A percentile compares a stretch with the other conserved stretches of the same genome.
Conservation (phyloP, 768 basidiomycete genomes). For the Tylopilus balloui region DNA sequence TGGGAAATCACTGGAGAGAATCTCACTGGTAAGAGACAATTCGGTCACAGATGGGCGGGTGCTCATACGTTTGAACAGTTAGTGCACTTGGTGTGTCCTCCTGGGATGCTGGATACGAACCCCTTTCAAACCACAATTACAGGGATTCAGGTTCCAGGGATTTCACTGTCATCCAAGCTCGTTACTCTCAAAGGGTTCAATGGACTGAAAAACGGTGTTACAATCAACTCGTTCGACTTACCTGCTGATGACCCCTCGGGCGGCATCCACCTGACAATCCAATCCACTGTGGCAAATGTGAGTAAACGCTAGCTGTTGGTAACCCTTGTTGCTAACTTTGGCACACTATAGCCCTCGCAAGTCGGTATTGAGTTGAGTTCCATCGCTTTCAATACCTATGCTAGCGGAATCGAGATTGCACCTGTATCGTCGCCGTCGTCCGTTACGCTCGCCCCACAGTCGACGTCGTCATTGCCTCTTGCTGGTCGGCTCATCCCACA, state of each 20-base stretch:
- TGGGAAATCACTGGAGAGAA: conserved; percentile 68
- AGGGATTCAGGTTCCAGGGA: conserved; percentile 57
- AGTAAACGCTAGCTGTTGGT: conserved; percentile 15
- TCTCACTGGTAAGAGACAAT: conserved; percentile 44
- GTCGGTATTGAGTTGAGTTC: conserved; percentile 63
- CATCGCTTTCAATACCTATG: conserved; percentile 58
- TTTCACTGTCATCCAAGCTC: conserved; percentile 50
- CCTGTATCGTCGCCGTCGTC: conserved; percentile 46
- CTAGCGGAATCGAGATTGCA: conserved; percentile 51
- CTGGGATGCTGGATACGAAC: background rate
- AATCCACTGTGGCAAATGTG: conserved; percentile 58
- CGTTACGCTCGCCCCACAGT: conserved; percentile 52
- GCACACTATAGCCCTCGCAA: conserved; percentile 65
- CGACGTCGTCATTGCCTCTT: conserved; percentile 50
- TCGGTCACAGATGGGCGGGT: background rate
- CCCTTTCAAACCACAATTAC: background rate
- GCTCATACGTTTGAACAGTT: conserved; percentile 37
- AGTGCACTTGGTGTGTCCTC: conserved; percentile 47
- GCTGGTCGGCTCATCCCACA: conserved; percentile 66
- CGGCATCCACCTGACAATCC: conserved; percentile 62
- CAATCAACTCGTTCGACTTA: conserved; percentile 63
- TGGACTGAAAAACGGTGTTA: conserved; percentile 57
- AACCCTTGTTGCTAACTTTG: conserved; percentile 6
- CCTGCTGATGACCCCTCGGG: conserved; percentile 68
- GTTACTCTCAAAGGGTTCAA: conserved; percentile 70